These are phyloP conservation scores for Elsinoe fawcettii DNA, from an alignment of 2,329 filamentous ascomycete species.

Conservation along the genomic window DNA sequence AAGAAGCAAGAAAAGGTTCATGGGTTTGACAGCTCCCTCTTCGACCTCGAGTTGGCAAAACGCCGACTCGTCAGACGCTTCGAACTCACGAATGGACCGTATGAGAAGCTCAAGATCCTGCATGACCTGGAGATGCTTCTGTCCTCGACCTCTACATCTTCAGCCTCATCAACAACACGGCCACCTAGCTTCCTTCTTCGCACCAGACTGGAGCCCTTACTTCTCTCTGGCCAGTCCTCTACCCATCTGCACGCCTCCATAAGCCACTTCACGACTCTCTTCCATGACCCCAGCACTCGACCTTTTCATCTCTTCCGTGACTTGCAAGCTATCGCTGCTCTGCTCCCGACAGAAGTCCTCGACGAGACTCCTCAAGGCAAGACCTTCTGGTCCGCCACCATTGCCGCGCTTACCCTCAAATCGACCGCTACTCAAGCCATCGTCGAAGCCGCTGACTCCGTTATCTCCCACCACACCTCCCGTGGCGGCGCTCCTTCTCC, in stretches of 20 bases:
- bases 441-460: constrained; percentile 65
- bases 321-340: constrained; percentile 51
- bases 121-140: constrained; percentile 70
- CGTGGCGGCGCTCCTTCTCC: constrained; percentile 25
- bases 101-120: constrained; percentile 73
- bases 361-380: constrained; percentile 55
- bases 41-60: constrained; percentile 66
- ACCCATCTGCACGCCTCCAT: constrained; percentile 12
- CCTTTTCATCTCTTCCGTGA: constrained; percentile 43
- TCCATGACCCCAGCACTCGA: constrained; percentile 38
- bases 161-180: neutral
- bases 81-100: constrained; percentile 80
- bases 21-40: constrained; percentile 17
- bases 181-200: neutral
- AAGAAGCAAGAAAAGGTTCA: neutral
- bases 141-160: constrained; percentile 26
- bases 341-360: constrained; percentile 50
- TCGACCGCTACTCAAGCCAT: constrained; percentile 79
- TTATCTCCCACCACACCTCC: constrained; percentile 58
- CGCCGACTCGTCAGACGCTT: constrained; percentile 75
- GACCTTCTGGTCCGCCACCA: constrained; percentile 82
- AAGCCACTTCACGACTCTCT: constrained; percentile 29
- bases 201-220: constrained; percentile 12
- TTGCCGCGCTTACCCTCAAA: constrained; percentile 83
- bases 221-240: constrained; percentile 1